Conservation (phyloP, 768 basidiomycete species). For the Calocera cornea region DNA sequence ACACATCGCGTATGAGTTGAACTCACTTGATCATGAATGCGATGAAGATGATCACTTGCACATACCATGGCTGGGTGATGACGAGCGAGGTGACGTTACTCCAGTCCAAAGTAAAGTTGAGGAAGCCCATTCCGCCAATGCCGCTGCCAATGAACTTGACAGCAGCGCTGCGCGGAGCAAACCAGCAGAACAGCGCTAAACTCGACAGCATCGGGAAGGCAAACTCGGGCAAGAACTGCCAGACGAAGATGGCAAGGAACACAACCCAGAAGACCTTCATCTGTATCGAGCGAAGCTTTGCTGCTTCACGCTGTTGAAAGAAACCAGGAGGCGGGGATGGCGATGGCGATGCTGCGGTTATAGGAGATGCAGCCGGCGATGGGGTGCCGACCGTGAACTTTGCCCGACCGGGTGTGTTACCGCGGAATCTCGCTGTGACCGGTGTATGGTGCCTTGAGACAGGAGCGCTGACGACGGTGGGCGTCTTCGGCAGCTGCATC, state of each 20-base stretch:
- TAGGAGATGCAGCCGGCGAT: background rate
- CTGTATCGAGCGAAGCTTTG: background rate
- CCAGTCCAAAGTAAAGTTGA: slow-evolving; percentile 1
- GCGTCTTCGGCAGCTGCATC: background rate
- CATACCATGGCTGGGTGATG: background rate
- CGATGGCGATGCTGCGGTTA: background rate
- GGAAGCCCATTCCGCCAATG: background rate
- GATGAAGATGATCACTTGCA: background rate
- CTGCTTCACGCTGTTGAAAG: background rate
- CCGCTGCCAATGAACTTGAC: slow-evolving; percentile 1
- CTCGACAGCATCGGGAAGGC: slow-evolving; percentile 1
- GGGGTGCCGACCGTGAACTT: background rate
- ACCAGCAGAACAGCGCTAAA: background rate
- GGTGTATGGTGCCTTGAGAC: background rate
- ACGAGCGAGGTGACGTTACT: background rate
- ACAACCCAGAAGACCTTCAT: background rate
- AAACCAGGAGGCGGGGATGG: background rate
- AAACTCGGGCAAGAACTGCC: slow-evolving; percentile 1
- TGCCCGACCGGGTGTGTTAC: background rate
- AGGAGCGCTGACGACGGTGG: background rate
- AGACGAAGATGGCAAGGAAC: background rate
- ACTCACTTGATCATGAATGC: background rate
- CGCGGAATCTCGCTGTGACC: background rate
- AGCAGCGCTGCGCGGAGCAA: background rate
- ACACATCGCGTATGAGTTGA: background rate